These are phyloP conservation scores for Exophiala dermatitidis DNA, from an alignment of 2,329 filamentous ascomycete genomes.

Conservation along the genomic window DNA sequence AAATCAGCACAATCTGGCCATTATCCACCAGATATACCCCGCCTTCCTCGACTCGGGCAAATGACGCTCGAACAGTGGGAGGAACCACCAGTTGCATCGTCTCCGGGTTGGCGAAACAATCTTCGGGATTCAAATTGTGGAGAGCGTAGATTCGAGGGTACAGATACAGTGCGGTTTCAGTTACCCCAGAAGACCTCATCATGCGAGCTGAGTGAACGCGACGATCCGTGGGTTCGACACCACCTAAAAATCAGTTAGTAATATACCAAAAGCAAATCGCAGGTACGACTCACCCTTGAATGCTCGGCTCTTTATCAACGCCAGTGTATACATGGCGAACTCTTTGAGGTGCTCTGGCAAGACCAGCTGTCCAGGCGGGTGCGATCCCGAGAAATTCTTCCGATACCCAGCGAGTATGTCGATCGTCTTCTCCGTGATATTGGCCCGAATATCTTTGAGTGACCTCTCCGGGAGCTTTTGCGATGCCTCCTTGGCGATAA, in stretches of 20 bases:
- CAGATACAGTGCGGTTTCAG: constrained; percentile 82
- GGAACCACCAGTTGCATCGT: constrained; percentile 84
- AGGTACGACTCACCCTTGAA: constrained; percentile 58
- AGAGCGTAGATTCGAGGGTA: constrained; percentile 90
- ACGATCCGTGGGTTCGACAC: constrained; percentile 82
- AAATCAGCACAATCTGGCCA: constrained; percentile 82
- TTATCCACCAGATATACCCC: constrained; percentile 94
- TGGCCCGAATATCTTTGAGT: constrained; percentile 77
- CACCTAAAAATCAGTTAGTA: constrained; percentile 44
- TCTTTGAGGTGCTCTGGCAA: constrained; percentile 95
- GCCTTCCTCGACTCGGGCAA: constrained; percentile 80
- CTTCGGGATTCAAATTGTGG: constrained; percentile 78
- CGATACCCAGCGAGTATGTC: constrained; percentile 88
- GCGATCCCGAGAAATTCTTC: constrained; percentile 79
- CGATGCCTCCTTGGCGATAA: constrained; percentile 86
- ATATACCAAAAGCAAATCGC: not conserved
- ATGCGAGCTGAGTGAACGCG: constrained; percentile 86
- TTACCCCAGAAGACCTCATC: constrained; percentile 77
- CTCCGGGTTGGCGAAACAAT: constrained; percentile 83
- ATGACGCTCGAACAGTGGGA: constrained; percentile 70
- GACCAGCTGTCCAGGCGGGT: constrained; percentile 86
- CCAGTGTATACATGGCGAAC: constrained; percentile 91
- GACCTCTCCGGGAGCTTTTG: constrained; percentile 70
- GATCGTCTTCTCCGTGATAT: constrained; percentile 82
- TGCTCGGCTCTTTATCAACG: constrained; percentile 79